These are phyloP conservation scores for Plasmopara viticola DNA, from an alignment of 352 stramenopile species.

Conservation along the genomic window DNA sequence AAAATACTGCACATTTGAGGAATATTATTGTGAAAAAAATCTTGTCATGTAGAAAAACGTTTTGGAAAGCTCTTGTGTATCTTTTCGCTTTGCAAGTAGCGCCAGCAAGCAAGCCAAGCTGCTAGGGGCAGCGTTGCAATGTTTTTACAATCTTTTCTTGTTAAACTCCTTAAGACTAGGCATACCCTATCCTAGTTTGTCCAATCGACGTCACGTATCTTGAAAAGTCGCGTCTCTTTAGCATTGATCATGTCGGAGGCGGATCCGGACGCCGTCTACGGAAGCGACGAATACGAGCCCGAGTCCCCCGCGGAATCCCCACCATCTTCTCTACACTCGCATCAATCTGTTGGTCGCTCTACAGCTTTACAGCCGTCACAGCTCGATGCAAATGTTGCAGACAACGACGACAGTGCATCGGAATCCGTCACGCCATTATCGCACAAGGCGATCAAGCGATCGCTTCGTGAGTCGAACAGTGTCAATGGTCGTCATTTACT, in stretches of 20 bases:
- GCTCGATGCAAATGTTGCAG: conserved; percentile 5
- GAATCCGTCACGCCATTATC: conserved; percentile 14
- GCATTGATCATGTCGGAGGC: conserved; percentile 20
- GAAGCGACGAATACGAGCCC: conserved; percentile 26
- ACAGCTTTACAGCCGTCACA: conserved; percentile 1
- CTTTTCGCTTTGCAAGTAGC: too few relatives aligned
- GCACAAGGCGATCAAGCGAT: too few relatives aligned
- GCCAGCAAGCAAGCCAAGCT: too few relatives aligned
- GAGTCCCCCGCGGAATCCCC: conserved; percentile 18
- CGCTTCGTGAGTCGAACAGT: conserved; percentile 4
- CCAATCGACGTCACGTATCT: not conserved
- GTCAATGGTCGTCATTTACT: conserved; percentile 24
- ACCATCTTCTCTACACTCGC: not conserved
- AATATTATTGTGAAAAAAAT: too few relatives aligned
- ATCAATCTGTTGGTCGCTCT: not conserved
- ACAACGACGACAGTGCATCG: conserved; percentile 14
- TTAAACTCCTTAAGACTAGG: too few relatives aligned
- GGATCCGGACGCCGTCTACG: conserved; percentile 20
- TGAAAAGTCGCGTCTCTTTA: conserved; percentile 8
- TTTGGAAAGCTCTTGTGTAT: too few relatives aligned
- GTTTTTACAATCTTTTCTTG: too few relatives aligned
- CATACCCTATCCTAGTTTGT: not conserved
- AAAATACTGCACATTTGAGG: too few relatives aligned
- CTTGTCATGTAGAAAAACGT: too few relatives aligned
- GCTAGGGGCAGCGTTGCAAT: too few relatives aligned